These are phyloP conservation scores for Paecilomyces sp. DNA, from an alignment of 2,329 filamentous ascomycete species.

Conservation along the genomic window DNA sequence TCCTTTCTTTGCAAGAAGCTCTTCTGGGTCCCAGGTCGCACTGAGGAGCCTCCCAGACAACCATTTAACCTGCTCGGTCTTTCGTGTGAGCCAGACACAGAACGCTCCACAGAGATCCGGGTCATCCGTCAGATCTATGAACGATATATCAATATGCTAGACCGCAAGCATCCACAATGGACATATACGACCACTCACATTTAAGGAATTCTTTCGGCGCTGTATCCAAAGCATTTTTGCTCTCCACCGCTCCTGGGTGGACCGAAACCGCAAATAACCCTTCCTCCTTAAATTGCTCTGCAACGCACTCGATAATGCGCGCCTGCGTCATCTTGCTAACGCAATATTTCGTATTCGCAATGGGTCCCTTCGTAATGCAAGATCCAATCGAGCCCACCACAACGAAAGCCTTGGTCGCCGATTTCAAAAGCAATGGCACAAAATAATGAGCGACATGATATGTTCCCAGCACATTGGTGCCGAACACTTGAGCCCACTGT, in stretches of 20 bases:
- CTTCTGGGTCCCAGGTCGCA: slow-evolving; percentile 40
- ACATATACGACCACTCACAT: slow-evolving; percentile 1
- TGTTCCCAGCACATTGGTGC: slow-evolving; percentile 29
- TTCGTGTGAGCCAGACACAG: slow-evolving; percentile 16
- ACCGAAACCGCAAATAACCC: slow-evolving; percentile 20
- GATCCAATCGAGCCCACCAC: slow-evolving; percentile 20
- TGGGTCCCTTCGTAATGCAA: slow-evolving; percentile 28
- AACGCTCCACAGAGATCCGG: slow-evolving; percentile 13
- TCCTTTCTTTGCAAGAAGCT: slow-evolving; percentile 32
- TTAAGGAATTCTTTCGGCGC: slow-evolving; percentile 14
- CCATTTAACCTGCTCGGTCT: slow-evolving; percentile 21
- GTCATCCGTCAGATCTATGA: slow-evolving; percentile 12
- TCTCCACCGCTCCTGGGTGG: slow-evolving; percentile 29
- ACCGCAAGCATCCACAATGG: neutral
- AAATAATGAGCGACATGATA: slow-evolving; percentile 29
- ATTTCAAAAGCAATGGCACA: slow-evolving; percentile 18
- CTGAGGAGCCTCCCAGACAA: slow-evolving; percentile 37
- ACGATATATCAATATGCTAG: neutral
- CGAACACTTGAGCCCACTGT: slow-evolving; percentile 19
- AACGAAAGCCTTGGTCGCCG: slow-evolving; percentile 20
- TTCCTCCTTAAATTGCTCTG: slow-evolving; percentile 19
- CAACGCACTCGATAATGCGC: slow-evolving; percentile 28
- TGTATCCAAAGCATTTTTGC: slow-evolving; percentile 22
- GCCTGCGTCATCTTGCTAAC: slow-evolving; percentile 28
- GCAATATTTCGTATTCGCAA: slow-evolving; percentile 34